Base-by-base conservation (phyloP, 148 eudicot genomes). In the Oxyria digyna region DNA sequence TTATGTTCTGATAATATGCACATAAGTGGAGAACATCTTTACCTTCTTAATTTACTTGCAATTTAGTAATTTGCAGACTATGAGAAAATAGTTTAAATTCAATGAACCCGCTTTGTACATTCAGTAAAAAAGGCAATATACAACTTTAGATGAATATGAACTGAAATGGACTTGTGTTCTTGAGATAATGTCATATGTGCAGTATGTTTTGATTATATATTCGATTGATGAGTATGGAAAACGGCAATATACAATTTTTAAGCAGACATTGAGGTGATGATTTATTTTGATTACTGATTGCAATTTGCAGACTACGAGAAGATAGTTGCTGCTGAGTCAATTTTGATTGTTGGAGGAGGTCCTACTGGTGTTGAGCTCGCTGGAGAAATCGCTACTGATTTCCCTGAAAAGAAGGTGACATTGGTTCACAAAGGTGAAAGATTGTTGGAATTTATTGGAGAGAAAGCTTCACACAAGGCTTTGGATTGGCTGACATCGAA, bases 311-410 rank as follows among this genome's bases (percentile, higher is more conserved):
- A 86, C 10, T 54, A 84, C 64, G 83, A 78, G 43, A 77, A 78
- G 70, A 80, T 87, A 49, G 69, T 68, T 74, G 67, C 73, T 5
- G 79, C 85, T 13, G 54, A 66, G 21, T 84, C 90, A 17, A 49
- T 87, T 31, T 71, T 84, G 76, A 84, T 87, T 2, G 76, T 84
- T 26, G 91, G 88, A 49, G 91, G 91, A 1, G 88, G 91, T 3
- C 88, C 91, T 18, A 77, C 83, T 12, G 88, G 91, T 9, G 86
- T 87, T 6, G 91, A 87, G 71, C 85, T 87, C 14, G 87, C 91
- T 12, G 86, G 80, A 45, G 91, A 87, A 72, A 74, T 87, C 13
- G 67, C 86, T 9, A 72, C 71, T 32, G 88, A 82, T 77, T 87
- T 46, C 69, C 85, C 88, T 0, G 78, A 81, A n/a, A 87, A 84